Base-by-base conservation (phyloP, 2,329 filamentous ascomycete species). In the Ilyonectria robusta region DNA sequence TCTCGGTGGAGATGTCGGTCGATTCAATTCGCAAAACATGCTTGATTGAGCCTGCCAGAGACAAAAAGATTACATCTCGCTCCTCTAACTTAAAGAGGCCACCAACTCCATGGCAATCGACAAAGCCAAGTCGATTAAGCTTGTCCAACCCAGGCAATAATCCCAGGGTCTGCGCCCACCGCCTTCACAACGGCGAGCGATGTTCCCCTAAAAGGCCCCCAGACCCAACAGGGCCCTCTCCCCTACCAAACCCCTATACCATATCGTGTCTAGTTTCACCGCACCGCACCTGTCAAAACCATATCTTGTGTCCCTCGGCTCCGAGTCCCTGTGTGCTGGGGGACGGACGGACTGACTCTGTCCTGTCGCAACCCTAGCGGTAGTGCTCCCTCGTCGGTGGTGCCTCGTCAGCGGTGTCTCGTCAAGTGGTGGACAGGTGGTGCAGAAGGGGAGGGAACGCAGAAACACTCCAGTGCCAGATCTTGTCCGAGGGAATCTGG, bases 121-220 rank as follows among this genome's bases (percentile, higher is more conserved):
- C 56, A 54, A 47, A 42, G 35, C 55, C 42, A 40, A 60, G 50
- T 55, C 66, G 65, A 75, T 75, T 75, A 75, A 75, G 72, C 72
- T 75, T 71, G 62, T 68, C 66, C 54, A 55, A 59, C 62, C 70
- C 67, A 72, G 65, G 65, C 60, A 65, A 62, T 71, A 65, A 42
- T 15, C 64, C 70, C 62, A 66, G 73, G 73, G 72, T 72, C 65
- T 62, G 65, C 72, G 70, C 65, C 73, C 70, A 62, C 67, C 63
- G 54, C 55, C 54, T 53, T 64, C 66, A 58, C 57, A 67, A 58
- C 70, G 65, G 70, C 63, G 59, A 68, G 61, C 64, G 62, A 65
- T 51, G 50, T 50, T 31, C 55, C 56, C 56, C 17, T 40, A 40
- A 40, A 44, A 42, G 35, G 37, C 33, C 57, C 56, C 62, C 11